Evolutionary conservation across 2,329 filamentous ascomycete genomes (phyloP).

Genomic region (Boeremia lycopersici): DNA sequence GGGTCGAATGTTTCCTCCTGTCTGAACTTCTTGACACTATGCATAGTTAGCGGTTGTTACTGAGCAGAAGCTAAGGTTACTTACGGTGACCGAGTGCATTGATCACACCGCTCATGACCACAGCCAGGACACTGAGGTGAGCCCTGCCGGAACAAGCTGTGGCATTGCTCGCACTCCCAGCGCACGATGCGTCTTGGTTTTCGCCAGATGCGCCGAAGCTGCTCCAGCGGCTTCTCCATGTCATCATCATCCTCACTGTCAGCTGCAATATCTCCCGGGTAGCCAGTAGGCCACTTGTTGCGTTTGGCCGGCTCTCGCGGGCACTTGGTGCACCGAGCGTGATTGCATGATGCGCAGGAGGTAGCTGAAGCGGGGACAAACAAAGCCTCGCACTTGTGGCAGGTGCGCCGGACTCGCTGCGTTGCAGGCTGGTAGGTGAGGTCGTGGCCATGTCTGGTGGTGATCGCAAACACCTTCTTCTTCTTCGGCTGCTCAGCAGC

Average conservation of each 20-base stretch:
- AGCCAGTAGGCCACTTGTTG: constrained; percentile 71
- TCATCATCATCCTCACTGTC: constrained; percentile 43
- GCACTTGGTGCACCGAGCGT: constrained; percentile 79
- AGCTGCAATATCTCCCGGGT: constrained; percentile 65
- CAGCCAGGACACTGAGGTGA: constrained; percentile 65
- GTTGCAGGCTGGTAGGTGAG: constrained; percentile 72
- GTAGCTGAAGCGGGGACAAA: constrained; percentile 62
- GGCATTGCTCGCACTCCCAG: constrained; percentile 67
- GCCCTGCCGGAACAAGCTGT: constrained; percentile 62
- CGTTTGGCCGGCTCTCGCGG: constrained; percentile 77
- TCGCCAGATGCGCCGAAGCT: constrained; percentile 48
- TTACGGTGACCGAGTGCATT: constrained; percentile 62
- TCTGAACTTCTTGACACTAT: constrained; percentile 62
- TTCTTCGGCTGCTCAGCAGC: constrained; percentile 55
- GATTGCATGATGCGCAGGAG: constrained; percentile 71
- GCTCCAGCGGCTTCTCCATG: constrained; percentile 29
- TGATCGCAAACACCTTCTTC: constrained; percentile 64
- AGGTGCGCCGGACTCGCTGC: constrained; percentile 75
- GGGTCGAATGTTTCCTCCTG: constrained; percentile 64
- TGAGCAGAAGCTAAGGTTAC: constrained; percentile 20
- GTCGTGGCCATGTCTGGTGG: constrained; percentile 70
- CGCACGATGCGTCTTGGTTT: constrained; percentile 54
- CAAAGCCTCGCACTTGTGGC: constrained; percentile 72
- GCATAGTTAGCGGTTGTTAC: constrained; percentile 13
- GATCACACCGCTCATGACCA: constrained; percentile 63